Percentiles rank a stretch among this genome's conserved stretches.
phyloP scores from a whole-genome alignment of 106 monocot species.

The Dactylorhiza incarnata region DNA sequence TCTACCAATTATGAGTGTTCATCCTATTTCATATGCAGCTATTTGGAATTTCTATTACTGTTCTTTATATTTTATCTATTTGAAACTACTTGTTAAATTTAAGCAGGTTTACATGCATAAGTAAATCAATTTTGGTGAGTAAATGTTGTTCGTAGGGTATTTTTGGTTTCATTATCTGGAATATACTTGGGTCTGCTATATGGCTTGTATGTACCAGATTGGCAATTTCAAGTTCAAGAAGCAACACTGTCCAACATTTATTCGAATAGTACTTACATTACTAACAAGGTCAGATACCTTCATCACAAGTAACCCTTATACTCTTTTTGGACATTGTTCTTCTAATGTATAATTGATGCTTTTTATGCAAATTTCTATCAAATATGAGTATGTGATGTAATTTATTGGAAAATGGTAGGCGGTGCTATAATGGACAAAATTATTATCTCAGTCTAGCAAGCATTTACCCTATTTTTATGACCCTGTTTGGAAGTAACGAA shows the following conservation, averaged over 20 bases:
- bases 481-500: no score
- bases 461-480: no score
- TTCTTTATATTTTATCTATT: background rate
- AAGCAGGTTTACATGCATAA: background rate
- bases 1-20: background rate
- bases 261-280: conserved; percentile 1
- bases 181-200: conserved; percentile 58
- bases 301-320: background rate
- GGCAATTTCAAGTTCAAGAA: conserved; percentile 56
- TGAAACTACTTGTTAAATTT: background rate
- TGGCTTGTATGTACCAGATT: conserved; percentile 81
- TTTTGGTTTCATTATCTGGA: conserved; percentile 36
- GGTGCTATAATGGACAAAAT: no score
- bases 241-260: conserved; percentile 18
- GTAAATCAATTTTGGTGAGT: conserved; percentile 1
- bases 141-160: conserved; percentile 32
- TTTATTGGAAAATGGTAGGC: background rate
- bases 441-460: no score
- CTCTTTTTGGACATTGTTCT: background rate
- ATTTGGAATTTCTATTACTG: background rate
- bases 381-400: background rate
- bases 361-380: background rate
- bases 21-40: background rate
- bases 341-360: background rate
- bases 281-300: conserved; percentile 29